These are phyloP conservation scores for Brettanomyces anomalus DNA, from an alignment of 805 yeast genomes.

Conservation along the genomic window DNA sequence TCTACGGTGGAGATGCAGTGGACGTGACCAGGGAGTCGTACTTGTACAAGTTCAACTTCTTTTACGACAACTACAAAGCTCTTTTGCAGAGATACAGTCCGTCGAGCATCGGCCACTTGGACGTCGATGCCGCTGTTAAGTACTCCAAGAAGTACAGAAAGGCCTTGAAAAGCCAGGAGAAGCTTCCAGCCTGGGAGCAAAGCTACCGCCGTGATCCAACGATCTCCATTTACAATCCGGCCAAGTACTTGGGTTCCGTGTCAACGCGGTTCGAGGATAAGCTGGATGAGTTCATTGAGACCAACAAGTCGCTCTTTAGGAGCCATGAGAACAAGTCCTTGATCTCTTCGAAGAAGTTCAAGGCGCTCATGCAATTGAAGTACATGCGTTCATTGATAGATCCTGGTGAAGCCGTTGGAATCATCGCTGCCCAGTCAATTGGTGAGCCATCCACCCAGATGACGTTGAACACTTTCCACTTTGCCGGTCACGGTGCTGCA, in stretches of 20 bases:
- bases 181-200: constrained; percentile 56
- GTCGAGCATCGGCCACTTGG: constrained; percentile 63
- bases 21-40: constrained; percentile 94
- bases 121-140: constrained; percentile 71
- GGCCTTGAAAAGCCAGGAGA: constrained; percentile 52
- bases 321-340: constrained; percentile 40
- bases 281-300: constrained; percentile 59
- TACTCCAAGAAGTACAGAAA: constrained; percentile 81
- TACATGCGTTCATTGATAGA: constrained; percentile 92
- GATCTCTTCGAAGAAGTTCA: constrained; percentile 72
- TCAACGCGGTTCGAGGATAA: constrained; percentile 81
- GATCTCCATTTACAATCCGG: constrained; percentile 75
- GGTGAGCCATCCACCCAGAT: constrained; percentile 99
- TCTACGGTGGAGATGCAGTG: constrained; percentile 95
- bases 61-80: constrained; percentile 83
- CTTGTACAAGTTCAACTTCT: constrained; percentile 88
- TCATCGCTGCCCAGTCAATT: constrained; percentile 94
- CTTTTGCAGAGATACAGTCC: constrained; percentile 83
- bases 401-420: constrained; percentile 98
- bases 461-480: constrained; percentile 95
- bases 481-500: constrained; percentile 99
- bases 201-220: constrained; percentile 75
- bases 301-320: constrained; percentile 48
- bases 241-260: constrained; percentile 85
- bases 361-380: constrained; percentile 95